phyloP scores from a whole-genome alignment of 1,284 basidiomycete genomes.

The Inonotus obliquus region DNA sequence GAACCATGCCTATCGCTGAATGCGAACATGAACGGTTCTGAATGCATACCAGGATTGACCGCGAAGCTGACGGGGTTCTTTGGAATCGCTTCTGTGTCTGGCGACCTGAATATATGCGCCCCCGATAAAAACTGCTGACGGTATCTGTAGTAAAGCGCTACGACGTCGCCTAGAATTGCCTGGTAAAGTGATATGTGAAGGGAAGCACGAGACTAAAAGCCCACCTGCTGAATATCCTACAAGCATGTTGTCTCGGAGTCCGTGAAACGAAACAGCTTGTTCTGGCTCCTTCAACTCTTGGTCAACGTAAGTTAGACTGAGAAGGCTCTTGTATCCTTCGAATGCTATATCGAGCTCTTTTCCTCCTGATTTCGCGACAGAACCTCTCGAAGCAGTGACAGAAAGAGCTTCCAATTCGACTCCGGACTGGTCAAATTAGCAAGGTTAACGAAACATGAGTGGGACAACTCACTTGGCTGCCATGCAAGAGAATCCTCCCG shows the following conservation, averaged over 20 bases:
- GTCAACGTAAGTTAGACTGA: neutral
- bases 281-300: neutral
- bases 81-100: neutral
- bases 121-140: neutral
- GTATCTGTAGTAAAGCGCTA: neutral
- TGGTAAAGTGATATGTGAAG: neutral
- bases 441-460: neutral
- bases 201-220: neutral
- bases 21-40: slow-evolving; percentile 2
- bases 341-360: neutral
- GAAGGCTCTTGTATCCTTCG: neutral
- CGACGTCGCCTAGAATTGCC: neutral
- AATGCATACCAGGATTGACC: neutral
- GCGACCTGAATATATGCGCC: neutral
- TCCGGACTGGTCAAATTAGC: neutral
- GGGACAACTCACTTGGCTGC: neutral
- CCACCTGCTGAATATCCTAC: neutral
- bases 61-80: neutral
- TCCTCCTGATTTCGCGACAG: too few relatives aligned
- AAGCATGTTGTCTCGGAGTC: neutral
- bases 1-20: neutral
- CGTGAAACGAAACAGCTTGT: neutral
- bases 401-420: too few relatives aligned
- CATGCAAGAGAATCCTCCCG: neutral
- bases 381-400: too few relatives aligned